A percentile compares a stretch with the other conserved stretches of the same genome.
These are phyloP conservation scores for Draba incana DNA, from an alignment of 345 rosid species.

Conservation along the genomic window DNA sequence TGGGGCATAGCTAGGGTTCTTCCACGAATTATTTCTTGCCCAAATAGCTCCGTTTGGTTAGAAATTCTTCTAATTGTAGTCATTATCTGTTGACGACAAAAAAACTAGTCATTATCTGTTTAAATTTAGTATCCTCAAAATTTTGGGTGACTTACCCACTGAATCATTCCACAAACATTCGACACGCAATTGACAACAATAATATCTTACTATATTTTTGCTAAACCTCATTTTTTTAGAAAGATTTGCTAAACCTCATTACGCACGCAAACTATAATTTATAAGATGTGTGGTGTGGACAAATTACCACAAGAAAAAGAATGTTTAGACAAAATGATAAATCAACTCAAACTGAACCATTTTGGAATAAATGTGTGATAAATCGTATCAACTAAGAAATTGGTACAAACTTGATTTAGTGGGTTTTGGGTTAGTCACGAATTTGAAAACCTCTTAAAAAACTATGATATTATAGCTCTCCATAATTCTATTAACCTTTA, in stretches of 20 bases:
- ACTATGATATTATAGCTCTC: too few species aligned
- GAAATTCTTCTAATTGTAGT: neutral
- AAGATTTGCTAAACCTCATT: too few species aligned
- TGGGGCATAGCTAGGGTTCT: neutral
- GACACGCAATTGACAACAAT: conserved; percentile 15
- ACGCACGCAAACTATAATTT: conserved; percentile 6
- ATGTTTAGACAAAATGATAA: neutral
- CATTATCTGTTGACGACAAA: too few species aligned
- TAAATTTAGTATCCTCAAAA: neutral
- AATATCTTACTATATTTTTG: neutral
- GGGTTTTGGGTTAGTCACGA: too few species aligned
- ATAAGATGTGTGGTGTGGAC: neutral
- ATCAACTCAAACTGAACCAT: neutral
- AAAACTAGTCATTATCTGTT: neutral
- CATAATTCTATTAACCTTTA: too few species aligned
- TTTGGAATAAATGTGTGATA: neutral
- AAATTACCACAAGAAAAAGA: neutral
- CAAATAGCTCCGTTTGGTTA: conserved; percentile 16
- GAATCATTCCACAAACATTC: conserved; percentile 16
- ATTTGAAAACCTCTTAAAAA: too few species aligned
- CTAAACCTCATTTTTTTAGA: too few species aligned
- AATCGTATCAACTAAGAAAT: neutral
- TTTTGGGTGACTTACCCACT: conserved; percentile 17
- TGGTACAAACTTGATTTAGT: too few species aligned
- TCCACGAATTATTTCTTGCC: conserved; percentile 1